Percentiles rank a stretch among this genome's conserved stretches.
phyloP scores from a whole-genome alignment of 2,329 filamentous ascomycete genomes.

The Colletotrichum tropicicola region DNA sequence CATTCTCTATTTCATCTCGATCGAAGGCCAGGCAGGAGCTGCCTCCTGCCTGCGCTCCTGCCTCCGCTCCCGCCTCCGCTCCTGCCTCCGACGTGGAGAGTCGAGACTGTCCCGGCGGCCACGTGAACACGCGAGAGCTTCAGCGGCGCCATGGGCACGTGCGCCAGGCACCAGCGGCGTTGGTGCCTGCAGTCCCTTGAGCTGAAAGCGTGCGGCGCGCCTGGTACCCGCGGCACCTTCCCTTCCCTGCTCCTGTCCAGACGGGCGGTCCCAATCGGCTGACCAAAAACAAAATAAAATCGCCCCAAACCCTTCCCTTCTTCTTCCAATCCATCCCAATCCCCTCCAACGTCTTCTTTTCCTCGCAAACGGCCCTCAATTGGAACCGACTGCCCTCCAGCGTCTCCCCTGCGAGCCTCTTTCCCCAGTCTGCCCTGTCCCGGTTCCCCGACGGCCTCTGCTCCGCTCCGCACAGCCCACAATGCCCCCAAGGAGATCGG shows the following conservation, averaged over 20 bases:
- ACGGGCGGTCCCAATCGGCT: neutral
- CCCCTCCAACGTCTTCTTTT: no score
- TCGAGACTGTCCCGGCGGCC: neutral
- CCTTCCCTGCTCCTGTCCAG: neutral
- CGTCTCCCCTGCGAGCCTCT: no score
- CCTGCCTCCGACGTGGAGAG: neutral
- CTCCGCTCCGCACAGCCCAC: slow-evolving; percentile 18
- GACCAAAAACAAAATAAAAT: neutral
- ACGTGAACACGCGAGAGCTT: slow-evolving; percentile 20
- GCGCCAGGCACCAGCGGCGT: slow-evolving; percentile 29
- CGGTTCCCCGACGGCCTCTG: no score
- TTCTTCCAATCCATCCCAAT: no score
- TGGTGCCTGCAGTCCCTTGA: slow-evolving; percentile 7
- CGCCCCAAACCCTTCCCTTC: no score
- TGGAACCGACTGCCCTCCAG: no score
- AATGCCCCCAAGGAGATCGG: slow-evolving; percentile 27
- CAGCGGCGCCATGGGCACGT: slow-evolving; percentile 13
- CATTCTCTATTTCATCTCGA: no score
- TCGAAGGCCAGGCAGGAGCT: no score
- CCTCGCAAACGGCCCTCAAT: no score
- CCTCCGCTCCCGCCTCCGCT: no score
- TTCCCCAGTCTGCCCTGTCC: neutral
- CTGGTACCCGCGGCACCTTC: neutral
- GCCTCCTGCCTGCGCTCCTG: no score
- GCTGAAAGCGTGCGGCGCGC: slow-evolving; percentile 6